These are phyloP conservation scores for Obba rivulosa DNA, from an alignment of 768 basidiomycete genomes.

Conservation along the genomic window DNA sequence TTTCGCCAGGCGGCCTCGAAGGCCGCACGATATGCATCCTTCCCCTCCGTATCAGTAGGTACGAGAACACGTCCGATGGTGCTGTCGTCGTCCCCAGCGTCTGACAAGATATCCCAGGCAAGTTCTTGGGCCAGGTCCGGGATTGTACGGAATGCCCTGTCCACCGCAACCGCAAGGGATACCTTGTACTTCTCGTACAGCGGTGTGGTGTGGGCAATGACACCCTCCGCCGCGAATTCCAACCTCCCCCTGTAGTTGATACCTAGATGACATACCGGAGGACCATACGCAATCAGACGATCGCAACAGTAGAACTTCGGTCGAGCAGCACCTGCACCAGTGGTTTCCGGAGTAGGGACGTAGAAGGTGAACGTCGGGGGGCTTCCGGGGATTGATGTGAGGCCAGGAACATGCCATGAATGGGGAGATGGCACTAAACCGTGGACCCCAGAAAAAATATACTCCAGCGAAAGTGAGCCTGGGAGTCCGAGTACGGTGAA, in stretches of 20 bases:
- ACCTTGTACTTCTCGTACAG: slow-evolving; percentile 1
- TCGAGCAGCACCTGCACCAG: not conserved
- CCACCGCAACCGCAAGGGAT: not conserved
- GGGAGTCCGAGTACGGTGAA: not conserved
- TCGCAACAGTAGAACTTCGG: slow-evolving; percentile 3
- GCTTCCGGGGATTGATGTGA: not conserved
- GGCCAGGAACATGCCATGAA: not conserved
- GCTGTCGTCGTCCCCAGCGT: not conserved
- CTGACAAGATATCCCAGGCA: slow-evolving; percentile 4
- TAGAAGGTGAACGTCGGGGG: slow-evolving; percentile 1
- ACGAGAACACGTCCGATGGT: not conserved
- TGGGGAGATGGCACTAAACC: not conserved
- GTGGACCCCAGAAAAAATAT: not conserved
- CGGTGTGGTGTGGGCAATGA: not conserved
- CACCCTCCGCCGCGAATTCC: not conserved
- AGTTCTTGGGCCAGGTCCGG: slow-evolving; percentile 6
- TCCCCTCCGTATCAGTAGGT: not conserved
- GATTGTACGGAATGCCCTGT: not conserved
- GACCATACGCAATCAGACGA: not conserved
- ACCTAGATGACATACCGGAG: not conserved
- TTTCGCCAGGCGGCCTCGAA: slow-evolving; percentile 3
- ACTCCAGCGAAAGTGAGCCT: not conserved
- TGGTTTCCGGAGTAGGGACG: not conserved
- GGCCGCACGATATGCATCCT: slow-evolving; percentile 1
- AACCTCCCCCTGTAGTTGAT: slow-evolving; percentile 5